Evolutionary conservation across 352 stramenopile genomes (phyloP), one percentile per base, ranked within the genome.

Genomic region (Globisporangium uncinulatum): DNA sequence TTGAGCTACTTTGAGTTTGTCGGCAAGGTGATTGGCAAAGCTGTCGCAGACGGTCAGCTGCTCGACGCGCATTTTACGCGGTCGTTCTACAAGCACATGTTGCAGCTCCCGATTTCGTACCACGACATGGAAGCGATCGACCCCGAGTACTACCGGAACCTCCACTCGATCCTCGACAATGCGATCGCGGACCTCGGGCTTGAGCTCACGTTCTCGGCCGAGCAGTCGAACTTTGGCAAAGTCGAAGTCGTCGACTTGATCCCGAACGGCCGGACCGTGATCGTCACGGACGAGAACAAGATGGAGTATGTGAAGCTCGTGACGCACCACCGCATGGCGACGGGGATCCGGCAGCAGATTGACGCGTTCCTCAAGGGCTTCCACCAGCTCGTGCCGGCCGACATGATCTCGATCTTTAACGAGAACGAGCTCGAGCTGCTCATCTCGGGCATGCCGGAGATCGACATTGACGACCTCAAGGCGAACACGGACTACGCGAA

Each of bases 61-160:
- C 84, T 99, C 39, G 97, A 99, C 71, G 97, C 96, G 11, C 97
- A 99, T 64, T 99, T 99, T 61, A 99, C 97, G 21, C 79, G 97
- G 14, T 98, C 87, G 54, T 96, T 99, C 54, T 99, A 99, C 87
- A 96, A 96, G 76, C 97, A 99, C 70, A 99, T 99, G 68, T 71
- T 99, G 51, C 97, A 98, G 64, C 74, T 98, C 41, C 95, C 97
- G 53, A 95, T 99, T 43, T 92, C 76, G 46, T 97, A 99, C 68
- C 86, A 97, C 58, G 98, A 99, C 76, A 99, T 99, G 96, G 94
- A 99, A 83, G 95, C 93, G 3, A 98, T 99, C 52, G 96, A 99
- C 67, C 96, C 96, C 9, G 95, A 98, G 70, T 96, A 97, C 56
- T 97, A 96, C 67, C 79, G 86, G n/a, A 97, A 96, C 63, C 70